Percentiles rank a stretch among this genome's conserved stretches.
phyloP scores from a whole-genome alignment of 1,139 yeast species.

The Zhuliangozyma parablackwelliae region DNA sequence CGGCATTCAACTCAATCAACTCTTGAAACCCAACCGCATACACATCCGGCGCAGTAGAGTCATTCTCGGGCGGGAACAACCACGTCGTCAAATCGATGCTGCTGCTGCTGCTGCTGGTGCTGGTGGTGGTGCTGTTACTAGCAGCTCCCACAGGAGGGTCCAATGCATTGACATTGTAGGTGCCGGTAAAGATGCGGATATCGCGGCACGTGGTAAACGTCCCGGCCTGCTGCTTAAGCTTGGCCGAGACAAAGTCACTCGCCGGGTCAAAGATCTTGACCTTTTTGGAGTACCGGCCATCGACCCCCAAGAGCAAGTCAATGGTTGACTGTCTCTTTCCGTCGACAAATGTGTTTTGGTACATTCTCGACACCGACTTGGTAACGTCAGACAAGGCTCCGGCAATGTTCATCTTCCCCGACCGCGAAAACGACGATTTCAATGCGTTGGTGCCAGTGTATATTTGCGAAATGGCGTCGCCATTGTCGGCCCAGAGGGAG shows the following conservation, averaged over 20 bases:
- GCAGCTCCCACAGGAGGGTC: slow-evolving; percentile 18
- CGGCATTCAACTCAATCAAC: slow-evolving; percentile 84
- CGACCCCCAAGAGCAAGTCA: slow-evolving; percentile 79
- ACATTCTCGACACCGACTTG: slow-evolving; percentile 90
- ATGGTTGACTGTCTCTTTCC: slow-evolving; percentile 83
- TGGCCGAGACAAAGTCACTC: slow-evolving; percentile 69
- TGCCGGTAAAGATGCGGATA: slow-evolving; percentile 72
- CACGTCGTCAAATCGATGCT: slow-evolving; percentile 62
- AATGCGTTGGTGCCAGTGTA: slow-evolving; percentile 97
- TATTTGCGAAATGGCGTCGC: slow-evolving; percentile 93
- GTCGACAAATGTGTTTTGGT: slow-evolving; percentile 93
- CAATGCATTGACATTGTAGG: slow-evolving; percentile 86
- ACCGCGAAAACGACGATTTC: slow-evolving; percentile 87
- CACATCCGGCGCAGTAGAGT: slow-evolving; percentile 53
- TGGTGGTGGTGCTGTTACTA: too few species aligned
- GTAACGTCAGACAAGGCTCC: slow-evolving; percentile 96
- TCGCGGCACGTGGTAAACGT: slow-evolving; percentile 59
- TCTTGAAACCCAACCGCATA: slow-evolving; percentile 91
- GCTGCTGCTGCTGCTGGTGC: too few species aligned
- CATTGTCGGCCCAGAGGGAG: slow-evolving; percentile 95
- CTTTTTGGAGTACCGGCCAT: slow-evolving; percentile 59
- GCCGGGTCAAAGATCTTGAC: slow-evolving; percentile 86
- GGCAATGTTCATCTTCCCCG: slow-evolving; percentile 93
- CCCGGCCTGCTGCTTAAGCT: slow-evolving; percentile 46
- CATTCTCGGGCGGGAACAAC: slow-evolving; percentile 72